Base-by-base conservation (phyloP, 2,329 filamentous ascomycete species). In the Venturia effusa region DNA sequence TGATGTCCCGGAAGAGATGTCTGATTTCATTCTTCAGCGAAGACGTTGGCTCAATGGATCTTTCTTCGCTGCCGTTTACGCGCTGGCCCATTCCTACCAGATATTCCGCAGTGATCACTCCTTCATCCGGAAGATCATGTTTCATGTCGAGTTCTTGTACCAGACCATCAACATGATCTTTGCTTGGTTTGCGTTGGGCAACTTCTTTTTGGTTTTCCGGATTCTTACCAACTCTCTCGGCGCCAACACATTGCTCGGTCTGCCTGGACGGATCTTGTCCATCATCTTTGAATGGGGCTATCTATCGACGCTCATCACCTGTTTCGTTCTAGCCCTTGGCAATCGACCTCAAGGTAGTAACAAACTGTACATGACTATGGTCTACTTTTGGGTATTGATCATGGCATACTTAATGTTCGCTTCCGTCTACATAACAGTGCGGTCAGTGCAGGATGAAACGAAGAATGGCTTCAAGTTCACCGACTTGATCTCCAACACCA, bases 201-300 rank as follows among this genome's bases (percentile, higher is more conserved):
- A 99, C 79, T 99, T 99, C 83, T 99, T 97, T 83, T 79, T 99
- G 72, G 93, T 99, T 69, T 99, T 99, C 81, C 92, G 92, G 75
- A 97, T 99, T 73, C 80, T 99, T 68, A 97, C 93, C 0, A 88
- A 86, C 13, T 96, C 92, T 71, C 80, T 99, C 68, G 88, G 90
- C 57, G 81, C 84, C 32, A 70, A 78, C 0, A 75, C 83, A 39
- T 82, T 97, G 32, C 83, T 97, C 1, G 90, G 92, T 60, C 86
- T 83, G 4, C 85, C 85, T 11, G 94, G 94, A 63, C 84, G 84
- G 45, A 86, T 96, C 65, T 81, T 99, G 1, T 89, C 92, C 63
- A 87, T 97, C 34, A 82, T 97, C 13, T 97, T 99, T 71, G 90
- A 96, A 77, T 99, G 93, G 92, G 81, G 96, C 4, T 99, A 99